These are phyloP conservation scores for Penicillium sp. DNA, from an alignment of 2,329 filamentous ascomycete species.

Conservation along the genomic window DNA sequence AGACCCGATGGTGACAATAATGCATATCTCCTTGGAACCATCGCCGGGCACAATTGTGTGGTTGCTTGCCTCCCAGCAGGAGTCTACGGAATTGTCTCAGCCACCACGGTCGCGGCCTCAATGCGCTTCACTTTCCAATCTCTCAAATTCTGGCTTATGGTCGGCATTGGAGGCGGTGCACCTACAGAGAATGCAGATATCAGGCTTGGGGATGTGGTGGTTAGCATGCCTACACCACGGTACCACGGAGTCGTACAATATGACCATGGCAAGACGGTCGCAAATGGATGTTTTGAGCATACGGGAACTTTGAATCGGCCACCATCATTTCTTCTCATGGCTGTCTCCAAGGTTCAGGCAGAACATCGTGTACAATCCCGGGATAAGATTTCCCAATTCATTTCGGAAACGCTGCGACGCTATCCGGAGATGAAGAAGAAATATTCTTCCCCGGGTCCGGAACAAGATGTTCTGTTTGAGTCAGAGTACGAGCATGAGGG, in stretches of 20 bases:
- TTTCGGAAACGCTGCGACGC: too few relatives aligned
- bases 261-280: not conserved
- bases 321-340: not conserved
- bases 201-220: not conserved
- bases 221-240: not conserved
- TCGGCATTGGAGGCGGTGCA: not conserved
- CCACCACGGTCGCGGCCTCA: not conserved
- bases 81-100: not conserved
- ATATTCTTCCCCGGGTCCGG: too few relatives aligned
- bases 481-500: too few relatives aligned
- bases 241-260: not conserved
- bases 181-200: not conserved
- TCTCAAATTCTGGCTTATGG: not conserved
- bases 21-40: not conserved
- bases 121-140: not conserved
- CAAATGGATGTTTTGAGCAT: not conserved
- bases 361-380: too few relatives aligned
- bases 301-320: conserved; percentile 1
- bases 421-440: too few relatives aligned
- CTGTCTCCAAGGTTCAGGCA: not conserved
- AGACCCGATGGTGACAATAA: not conserved
- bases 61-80: not conserved
- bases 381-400: too few relatives aligned
- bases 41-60: not conserved
- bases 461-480: too few relatives aligned